Evolutionary conservation across 352 stramenopile genomes (phyloP).

Genomic region (Phytophthora nicotianae): DNA sequence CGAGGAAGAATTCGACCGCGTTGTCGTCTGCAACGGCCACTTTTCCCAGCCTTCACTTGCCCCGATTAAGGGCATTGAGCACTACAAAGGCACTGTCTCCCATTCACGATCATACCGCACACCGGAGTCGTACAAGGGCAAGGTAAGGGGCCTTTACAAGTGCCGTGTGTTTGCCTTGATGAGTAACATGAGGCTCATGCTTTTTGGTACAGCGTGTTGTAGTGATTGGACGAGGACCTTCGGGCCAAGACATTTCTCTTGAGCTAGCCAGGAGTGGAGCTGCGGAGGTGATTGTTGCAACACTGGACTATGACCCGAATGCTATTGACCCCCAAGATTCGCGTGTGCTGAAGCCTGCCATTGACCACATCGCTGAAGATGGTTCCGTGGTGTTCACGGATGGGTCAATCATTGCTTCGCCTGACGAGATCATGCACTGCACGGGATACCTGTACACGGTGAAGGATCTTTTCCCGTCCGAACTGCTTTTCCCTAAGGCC

Average conservation of each 20-base stretch:
- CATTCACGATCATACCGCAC: conserved; percentile 70
- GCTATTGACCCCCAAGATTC: conserved; percentile 30
- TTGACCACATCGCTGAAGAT: conserved; percentile 55
- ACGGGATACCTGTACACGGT: conserved; percentile 78
- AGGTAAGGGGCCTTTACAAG: conserved; percentile 22
- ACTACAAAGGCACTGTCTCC: conserved; percentile 45
- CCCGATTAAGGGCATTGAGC: conserved; percentile 56
- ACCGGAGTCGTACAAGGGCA: conserved; percentile 45
- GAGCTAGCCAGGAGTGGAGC: conserved; percentile 55
- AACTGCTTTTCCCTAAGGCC: conserved; percentile 54
- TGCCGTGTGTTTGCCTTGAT: background rate
- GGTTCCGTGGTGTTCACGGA: conserved; percentile 65
- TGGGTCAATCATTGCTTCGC: conserved; percentile 44
- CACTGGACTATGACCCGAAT: conserved; percentile 42
- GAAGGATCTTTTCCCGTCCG: conserved; percentile 49
- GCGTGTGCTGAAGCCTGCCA: conserved; percentile 62
- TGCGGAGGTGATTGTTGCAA: conserved; percentile 65
- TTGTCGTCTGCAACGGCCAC: conserved; percentile 82
- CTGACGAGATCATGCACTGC: conserved; percentile 82
- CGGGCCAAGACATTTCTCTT: conserved; percentile 80
- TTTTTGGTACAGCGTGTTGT: conserved; percentile 47
- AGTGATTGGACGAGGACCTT: conserved; percentile 70
- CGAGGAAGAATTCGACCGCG: conserved; percentile 72
- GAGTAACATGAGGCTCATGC: conserved; percentile 1
- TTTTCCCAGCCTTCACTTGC: conserved; percentile 64